Evolutionary conservation across 495 filamentous ascomycete genomes (phyloP).

Genomic region (Penicillium taxi): DNA sequence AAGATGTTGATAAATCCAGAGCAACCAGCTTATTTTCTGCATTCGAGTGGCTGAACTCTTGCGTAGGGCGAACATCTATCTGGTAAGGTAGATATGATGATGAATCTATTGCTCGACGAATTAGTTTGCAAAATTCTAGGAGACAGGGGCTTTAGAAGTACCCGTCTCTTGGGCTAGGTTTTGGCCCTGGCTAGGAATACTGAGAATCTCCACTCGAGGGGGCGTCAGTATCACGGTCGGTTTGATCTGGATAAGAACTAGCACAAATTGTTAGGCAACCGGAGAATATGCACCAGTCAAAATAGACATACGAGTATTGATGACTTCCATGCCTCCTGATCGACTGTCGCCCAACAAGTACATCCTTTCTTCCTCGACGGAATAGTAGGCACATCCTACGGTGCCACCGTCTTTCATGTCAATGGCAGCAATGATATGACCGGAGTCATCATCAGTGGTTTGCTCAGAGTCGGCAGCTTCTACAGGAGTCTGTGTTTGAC

Average conservation of each 20-base stretch:
- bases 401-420: constrained; percentile 64
- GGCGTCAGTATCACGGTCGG: constrained; percentile 77
- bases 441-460: constrained; percentile 47
- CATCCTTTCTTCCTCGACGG: constrained; percentile 62
- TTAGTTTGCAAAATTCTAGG: background rate
- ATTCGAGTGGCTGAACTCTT: constrained; percentile 69
- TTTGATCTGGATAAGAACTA: constrained; percentile 64
- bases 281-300: background rate
- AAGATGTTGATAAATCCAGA: constrained; percentile 32
- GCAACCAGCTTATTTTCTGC: constrained; percentile 62
- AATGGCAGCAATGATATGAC: constrained; percentile 78
- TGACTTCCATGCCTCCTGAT: constrained; percentile 57
- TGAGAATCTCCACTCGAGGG: constrained; percentile 54
- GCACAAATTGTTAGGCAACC: no score
- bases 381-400: constrained; percentile 84
- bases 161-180: constrained; percentile 21
- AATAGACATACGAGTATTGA: constrained; percentile 53
- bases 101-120: constrained; percentile 17
- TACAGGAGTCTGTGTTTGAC: constrained; percentile 3
- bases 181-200: constrained; percentile 17
- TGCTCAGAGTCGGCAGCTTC: constrained; percentile 4
- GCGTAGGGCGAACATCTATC: constrained; percentile 60
- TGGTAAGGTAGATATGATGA: constrained; percentile 54
- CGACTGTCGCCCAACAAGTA: constrained; percentile 77
- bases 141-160: background rate